phyloP scores from a whole-genome alignment of 257 asterid genomes.

The Linaria vulgaris region DNA sequence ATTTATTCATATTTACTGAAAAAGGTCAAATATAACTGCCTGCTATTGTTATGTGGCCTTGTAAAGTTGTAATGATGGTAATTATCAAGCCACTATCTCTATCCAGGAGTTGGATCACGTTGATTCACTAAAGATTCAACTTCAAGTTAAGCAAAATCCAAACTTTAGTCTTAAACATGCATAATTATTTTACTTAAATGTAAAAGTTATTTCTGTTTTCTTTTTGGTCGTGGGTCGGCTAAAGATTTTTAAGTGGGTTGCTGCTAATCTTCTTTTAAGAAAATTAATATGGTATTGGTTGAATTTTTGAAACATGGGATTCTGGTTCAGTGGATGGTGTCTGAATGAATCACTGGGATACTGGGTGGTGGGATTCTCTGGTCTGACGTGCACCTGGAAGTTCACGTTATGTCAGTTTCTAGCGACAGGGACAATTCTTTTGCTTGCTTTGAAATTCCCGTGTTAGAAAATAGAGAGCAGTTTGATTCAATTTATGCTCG shows the following conservation, averaged over 20 bases:
- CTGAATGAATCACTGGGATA: slow-evolving; percentile 29
- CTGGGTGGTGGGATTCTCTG: slow-evolving; percentile 45
- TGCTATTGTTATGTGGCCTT: slow-evolving; percentile 2
- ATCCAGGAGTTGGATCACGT: too few relatives aligned
- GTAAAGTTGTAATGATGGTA: not conserved
- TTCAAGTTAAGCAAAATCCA: slow-evolving; percentile 4
- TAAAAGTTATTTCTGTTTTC: too few relatives aligned
- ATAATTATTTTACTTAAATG: not conserved
- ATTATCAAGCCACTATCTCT: slow-evolving; percentile 3
- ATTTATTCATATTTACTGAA: not conserved
- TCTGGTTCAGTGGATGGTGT: not conserved
- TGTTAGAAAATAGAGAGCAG: slow-evolving; percentile 38
- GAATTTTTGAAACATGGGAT: not conserved
- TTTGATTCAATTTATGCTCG: slow-evolving; percentile 31
- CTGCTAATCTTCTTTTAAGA: not conserved
- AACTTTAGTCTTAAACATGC: slow-evolving; percentile 15
- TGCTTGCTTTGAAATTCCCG: slow-evolving; percentile 52
- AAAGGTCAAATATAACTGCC: slow-evolving; percentile 7
- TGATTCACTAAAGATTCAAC: too few relatives aligned
- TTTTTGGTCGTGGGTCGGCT: not conserved
- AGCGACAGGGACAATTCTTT: slow-evolving; percentile 60
- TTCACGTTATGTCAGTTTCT: slow-evolving; percentile 56
- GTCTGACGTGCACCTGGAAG: slow-evolving; percentile 49
- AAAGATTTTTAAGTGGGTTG: slow-evolving; percentile 15
- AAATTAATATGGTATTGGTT: slow-evolving; percentile 1